Conservation (phyloP, 371 early-diverging fungal species). For the Phascolomyces articulosus region DNA sequence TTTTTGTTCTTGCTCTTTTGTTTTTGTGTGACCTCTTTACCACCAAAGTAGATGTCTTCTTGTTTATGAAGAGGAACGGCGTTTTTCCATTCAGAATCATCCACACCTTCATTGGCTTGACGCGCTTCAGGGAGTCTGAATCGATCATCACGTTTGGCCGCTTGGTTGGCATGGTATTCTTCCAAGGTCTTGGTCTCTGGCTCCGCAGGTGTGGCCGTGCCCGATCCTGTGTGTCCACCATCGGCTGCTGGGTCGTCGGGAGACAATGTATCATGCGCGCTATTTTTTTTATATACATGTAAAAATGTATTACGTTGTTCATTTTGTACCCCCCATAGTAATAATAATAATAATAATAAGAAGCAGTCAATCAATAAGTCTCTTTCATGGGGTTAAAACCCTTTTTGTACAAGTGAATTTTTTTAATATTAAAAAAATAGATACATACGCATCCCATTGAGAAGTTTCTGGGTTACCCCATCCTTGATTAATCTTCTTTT, state of each 20-base stretch:
- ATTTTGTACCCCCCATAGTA: too few relatives aligned
- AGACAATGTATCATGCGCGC: conserved; percentile 36
- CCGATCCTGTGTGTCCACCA: conserved; percentile 25
- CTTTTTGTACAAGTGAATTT: too few relatives aligned
- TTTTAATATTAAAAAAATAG: not conserved
- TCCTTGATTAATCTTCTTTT: conserved; percentile 81
- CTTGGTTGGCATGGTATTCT: conserved; percentile 68
- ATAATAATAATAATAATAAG: too few relatives aligned
- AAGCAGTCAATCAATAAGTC: not conserved
- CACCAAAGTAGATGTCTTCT: conserved; percentile 60
- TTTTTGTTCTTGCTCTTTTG: conserved; percentile 37
- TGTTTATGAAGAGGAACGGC: conserved; percentile 63
- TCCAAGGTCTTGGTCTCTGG: conserved; percentile 77
- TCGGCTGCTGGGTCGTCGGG: conserved; percentile 45
- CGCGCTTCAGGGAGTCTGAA: conserved; percentile 51
- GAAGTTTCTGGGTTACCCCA: conserved; percentile 67
- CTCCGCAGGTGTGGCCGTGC: conserved; percentile 59
- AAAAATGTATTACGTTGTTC: too few relatives aligned
- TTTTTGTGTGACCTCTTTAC: conserved; percentile 35
- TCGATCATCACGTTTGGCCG: conserved; percentile 24
- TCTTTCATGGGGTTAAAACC: not conserved
- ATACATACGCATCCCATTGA: conserved; percentile 40
- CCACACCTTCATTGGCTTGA: conserved; percentile 78
- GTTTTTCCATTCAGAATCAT: conserved; percentile 77
- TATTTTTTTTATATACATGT: conserved; percentile 6